These are phyloP conservation scores for Zygosaccharomyces sapae DNA, from an alignment of 1,139 yeast genomes.

Conservation along the genomic window DNA sequence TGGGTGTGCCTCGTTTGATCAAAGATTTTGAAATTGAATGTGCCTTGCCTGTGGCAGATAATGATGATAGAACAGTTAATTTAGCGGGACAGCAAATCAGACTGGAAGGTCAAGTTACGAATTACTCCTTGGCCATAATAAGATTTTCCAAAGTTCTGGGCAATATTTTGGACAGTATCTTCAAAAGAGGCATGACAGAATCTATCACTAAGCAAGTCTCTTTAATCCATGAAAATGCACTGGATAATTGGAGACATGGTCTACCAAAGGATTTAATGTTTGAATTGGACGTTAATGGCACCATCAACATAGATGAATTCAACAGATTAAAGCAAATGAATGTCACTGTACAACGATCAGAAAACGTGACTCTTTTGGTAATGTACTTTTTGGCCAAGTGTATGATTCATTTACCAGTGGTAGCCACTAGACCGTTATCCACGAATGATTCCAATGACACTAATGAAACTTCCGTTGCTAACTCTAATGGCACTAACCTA, in stretches of 20 bases:
- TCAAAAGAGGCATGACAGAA: slow-evolving; percentile 47
- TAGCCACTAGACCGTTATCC: slow-evolving; percentile 42
- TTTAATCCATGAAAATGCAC: slow-evolving; percentile 57
- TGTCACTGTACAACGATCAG: slow-evolving; percentile 23
- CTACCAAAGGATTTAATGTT: slow-evolving; percentile 60
- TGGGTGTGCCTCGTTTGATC: slow-evolving; percentile 78
- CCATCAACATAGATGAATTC: slow-evolving; percentile 28
- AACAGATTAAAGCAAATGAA: slow-evolving; percentile 25
- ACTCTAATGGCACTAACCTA: slow-evolving; percentile 5
- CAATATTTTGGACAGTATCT: slow-evolving; percentile 61
- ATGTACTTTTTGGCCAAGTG: slow-evolving; percentile 78
- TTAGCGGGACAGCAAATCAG: slow-evolving; percentile 25
- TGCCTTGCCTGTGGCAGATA: slow-evolving; percentile 71
- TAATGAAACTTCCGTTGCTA: slow-evolving; percentile 2
- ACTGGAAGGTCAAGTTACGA: slow-evolving; percentile 65
- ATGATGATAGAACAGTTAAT: slow-evolving; percentile 49
- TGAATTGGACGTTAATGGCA: slow-evolving; percentile 63
- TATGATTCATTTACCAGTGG: slow-evolving; percentile 72
- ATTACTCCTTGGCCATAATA: slow-evolving; percentile 59
- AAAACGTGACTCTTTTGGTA: slow-evolving; percentile 56
- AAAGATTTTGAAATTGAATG: slow-evolving; percentile 83
- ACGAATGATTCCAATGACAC: slow-evolving; percentile 11
- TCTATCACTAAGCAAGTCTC: slow-evolving; percentile 38
- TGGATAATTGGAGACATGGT: slow-evolving; percentile 77
- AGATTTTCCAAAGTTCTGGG: slow-evolving; percentile 73